Base-by-base conservation (phyloP, 805 yeast species). In the Aciculoconidium aculeatum region DNA sequence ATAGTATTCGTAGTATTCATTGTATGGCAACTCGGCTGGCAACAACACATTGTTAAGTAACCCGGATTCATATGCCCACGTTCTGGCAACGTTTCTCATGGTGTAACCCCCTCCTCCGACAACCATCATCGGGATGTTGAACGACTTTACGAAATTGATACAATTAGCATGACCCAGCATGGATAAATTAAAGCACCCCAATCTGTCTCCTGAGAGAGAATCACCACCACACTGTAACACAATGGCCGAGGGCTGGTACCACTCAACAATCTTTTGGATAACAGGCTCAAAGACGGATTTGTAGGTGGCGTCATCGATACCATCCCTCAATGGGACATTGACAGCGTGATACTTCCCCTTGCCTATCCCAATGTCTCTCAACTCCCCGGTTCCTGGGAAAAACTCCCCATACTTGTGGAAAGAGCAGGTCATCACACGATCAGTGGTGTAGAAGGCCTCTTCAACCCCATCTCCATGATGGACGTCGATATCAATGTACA, bases 201-300 rank as follows among this genome's bases (percentile, higher is more conserved):
- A 67, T 44, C 95, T 73, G 64, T 92, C 99, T 23, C 96, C 95
- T 22, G 94, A 86, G 29, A 92, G 67, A 2, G 97, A 88, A 55
- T 92, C 99, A 16, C 96, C 98, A 27, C 99, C 99, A 65, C 96
- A 87, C 59, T 92, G 99, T 41, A 88, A 74, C n/a, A 92, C 96
- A 37, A 92, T 81, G 0, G 95, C 96, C 6, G 94, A 77, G 2
- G 99, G 99, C 57, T 84, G 95, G 59, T 82, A 92, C 82, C 85
- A 79, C 41, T 78, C 85, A 65, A 78, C 72, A 40, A 78, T 72
- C 35, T 78, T 75, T 24, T 77, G 70, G 39, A 94, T 82, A 23
- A 87, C 72, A 3, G 96, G 97, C 54, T 87, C 96, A 44, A 94
- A 79, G 27, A 92, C 74, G 11, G 92, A 77, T 59, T 79, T 83